Evolutionary conservation across 1,284 basidiomycete species (phyloP).

Genomic region (Ceratobasidium sp.): DNA sequence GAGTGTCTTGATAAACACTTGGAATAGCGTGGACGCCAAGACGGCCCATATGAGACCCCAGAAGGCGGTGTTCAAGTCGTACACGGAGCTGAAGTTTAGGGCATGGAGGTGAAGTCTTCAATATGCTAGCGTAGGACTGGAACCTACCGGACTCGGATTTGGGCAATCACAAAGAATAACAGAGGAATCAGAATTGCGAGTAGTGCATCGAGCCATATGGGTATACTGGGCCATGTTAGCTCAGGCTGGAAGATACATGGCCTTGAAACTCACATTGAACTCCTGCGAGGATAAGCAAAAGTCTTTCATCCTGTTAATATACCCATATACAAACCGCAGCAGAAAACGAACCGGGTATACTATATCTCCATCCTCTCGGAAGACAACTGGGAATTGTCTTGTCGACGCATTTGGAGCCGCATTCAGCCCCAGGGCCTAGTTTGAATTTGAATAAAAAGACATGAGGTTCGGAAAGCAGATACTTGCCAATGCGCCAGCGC

Average conservation of each 20-base stretch:
- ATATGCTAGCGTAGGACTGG: not conserved
- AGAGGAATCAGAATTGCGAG: constrained; percentile 34
- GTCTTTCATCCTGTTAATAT: not conserved
- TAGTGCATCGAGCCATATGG: constrained; percentile 38
- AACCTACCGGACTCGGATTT: constrained; percentile 37
- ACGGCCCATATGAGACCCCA: constrained; percentile 40
- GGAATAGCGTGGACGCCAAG: constrained; percentile 35
- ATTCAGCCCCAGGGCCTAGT: constrained; percentile 29
- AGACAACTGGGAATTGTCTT: constrained; percentile 35
- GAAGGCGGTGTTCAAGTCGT: constrained; percentile 40
- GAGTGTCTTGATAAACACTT: constrained; percentile 40
- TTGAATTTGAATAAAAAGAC: not conserved
- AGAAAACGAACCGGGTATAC: constrained; percentile 28
- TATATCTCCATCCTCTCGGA: constrained; percentile 18
- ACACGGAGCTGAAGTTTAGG: constrained; percentile 18
- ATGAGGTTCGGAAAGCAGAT: not conserved
- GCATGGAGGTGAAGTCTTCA: not conserved
- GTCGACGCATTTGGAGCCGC: constrained; percentile 21
- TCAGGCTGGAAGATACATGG: not conserved
- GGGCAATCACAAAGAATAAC: constrained; percentile 36
- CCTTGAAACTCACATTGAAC: constrained; percentile 20
- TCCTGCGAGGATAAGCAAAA: constrained; percentile 36
- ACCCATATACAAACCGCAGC: not conserved
- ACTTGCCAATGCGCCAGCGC: constrained; percentile 21
- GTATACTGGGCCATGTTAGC: constrained; percentile 7